These are phyloP conservation scores for Penicillium sp. DNA, from an alignment of 2,329 filamentous ascomycete genomes.

Conservation along the genomic window DNA sequence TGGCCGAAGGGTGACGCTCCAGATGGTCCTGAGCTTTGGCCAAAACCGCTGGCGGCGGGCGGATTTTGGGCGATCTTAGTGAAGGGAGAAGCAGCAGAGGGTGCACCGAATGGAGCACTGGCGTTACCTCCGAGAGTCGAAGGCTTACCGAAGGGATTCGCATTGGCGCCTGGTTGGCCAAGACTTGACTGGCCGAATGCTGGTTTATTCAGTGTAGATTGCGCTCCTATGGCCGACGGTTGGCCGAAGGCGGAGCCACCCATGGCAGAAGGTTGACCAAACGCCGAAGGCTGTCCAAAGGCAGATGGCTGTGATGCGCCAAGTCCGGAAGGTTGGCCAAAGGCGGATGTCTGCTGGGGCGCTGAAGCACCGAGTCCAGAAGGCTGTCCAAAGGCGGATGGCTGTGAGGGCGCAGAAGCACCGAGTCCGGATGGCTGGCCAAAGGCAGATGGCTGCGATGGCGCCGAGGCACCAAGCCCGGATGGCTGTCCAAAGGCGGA, in stretches of 20 bases:
- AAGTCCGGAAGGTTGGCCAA: no score
- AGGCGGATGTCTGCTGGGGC: no score
- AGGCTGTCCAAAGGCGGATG: conserved; percentile 20
- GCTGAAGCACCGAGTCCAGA: conserved; percentile 5
- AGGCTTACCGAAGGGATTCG: conserved; percentile 26
- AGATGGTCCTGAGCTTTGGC: conserved; percentile 19
- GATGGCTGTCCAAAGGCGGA: conserved; percentile 21
- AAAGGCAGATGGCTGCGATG: no score
- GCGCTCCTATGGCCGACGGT: conserved; percentile 32
- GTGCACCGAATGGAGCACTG: conserved; percentile 37
- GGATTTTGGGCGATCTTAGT: conserved; percentile 40
- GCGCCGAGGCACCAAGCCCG: not conserved
- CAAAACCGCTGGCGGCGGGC: conserved; percentile 31
- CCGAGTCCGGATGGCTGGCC: no score
- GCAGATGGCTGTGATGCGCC: conserved; percentile 4
- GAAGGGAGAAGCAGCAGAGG: conserved; percentile 44
- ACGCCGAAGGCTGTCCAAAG: conserved; percentile 20
- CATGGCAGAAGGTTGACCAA: conserved; percentile 18
- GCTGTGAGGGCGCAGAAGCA: not conserved
- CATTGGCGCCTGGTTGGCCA: not conserved
- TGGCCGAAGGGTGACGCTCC: conserved; percentile 14
- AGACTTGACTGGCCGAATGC: conserved; percentile 26
- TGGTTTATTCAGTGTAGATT: conserved; percentile 30
- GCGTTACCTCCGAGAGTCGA: conserved; percentile 22
- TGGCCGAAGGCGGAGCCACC: not conserved